Conservation (phyloP, 2,329 filamentous ascomycete genomes). For the Cladosporium cucumerinum region DNA sequence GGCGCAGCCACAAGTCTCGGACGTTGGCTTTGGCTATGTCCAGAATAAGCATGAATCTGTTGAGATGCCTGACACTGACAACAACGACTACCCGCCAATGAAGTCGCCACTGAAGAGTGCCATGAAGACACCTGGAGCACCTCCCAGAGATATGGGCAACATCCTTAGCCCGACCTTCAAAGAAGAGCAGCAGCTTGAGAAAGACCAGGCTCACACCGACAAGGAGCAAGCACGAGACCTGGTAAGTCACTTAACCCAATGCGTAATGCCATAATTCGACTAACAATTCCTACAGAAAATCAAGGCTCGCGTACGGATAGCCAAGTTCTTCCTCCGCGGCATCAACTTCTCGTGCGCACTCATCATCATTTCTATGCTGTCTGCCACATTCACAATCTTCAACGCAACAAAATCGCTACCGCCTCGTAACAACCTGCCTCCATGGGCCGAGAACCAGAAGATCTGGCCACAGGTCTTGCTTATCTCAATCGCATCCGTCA, state of each 20-base stretch:
- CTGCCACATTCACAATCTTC: conserved; percentile 88
- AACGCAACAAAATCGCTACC: conserved; percentile 76
- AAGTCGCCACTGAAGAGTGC: conserved; percentile 83
- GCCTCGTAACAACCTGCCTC: conserved; percentile 71
- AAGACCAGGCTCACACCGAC: conserved; percentile 75
- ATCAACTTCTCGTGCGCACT: conserved; percentile 97
- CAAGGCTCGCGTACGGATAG: conserved; percentile 85
- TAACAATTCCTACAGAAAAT: conserved; percentile 66
- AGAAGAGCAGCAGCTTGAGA: conserved; percentile 75
- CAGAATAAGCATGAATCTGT: conserved; percentile 55
- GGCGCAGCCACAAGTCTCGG: conserved; percentile 69
- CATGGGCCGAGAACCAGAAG: conserved; percentile 78
- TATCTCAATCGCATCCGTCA: conserved; percentile 73
- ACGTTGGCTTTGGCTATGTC: conserved; percentile 92
- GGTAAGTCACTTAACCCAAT: conserved; percentile 54
- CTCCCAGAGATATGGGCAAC: conserved; percentile 66
- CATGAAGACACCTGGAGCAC: conserved; percentile 80
- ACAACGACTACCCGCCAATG: conserved; percentile 59
- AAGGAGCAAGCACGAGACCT: conserved; percentile 83
- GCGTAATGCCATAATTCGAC: conserved; percentile 8
- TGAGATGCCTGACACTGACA: conserved; percentile 52
- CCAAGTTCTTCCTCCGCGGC: conserved; percentile 90
- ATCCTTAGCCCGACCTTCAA: conserved; percentile 89
- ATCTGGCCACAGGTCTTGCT: conserved; percentile 88
- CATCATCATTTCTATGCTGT: conserved; percentile 87